Base-by-base conservation (phyloP, 768 basidiomycete species). In the Phlebiopsis flavidoalba region DNA sequence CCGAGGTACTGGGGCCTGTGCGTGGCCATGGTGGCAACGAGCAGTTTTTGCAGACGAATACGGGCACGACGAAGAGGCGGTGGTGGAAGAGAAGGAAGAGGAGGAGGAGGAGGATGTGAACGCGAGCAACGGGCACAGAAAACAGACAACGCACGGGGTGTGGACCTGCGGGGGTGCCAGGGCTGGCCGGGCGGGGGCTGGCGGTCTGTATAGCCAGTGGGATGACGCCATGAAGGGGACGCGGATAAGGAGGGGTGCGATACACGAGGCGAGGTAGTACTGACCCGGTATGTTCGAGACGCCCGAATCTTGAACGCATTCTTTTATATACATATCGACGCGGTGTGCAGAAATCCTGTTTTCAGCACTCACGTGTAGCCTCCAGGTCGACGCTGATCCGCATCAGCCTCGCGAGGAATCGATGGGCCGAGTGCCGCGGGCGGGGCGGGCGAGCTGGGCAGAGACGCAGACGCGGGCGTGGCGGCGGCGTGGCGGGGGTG, bases 1-100 rank as follows among this genome's bases (percentile, higher is more conserved):
- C 73, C 73, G 51, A 73, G 69, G 63, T 76, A 76, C 61, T 75
- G 74, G 19, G 73, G 68, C 40, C 74, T 75, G 62, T 65, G 73
- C 71, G 66, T 83, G 80, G 70, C 80, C 70, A 86, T 47, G 62
- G 49, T 53, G 48, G 43, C 43, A 43, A 33, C 15, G 50, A 52
- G 50, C 33, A 53, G 26, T 31, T 31, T 2, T 31, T 2, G 26
- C 6, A 31, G 26, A 3, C 26, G 26, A 31, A 31, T 6, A 6
- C 26, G 26, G 6, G 26, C 26, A 31, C 2, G 26, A 31, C 26
- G 26, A 31, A 31, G 26, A 31, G 26, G 6, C 26, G 26, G 26
- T 31, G 26, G 26, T 6, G 26, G 26, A 2, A 31, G 26, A 3
- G 26, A 6, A 31, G 3, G 26, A 31, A 31, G 26, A 31, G 26